Percentiles rank a stretch among this genome's conserved stretches.
These are phyloP conservation scores for Solanum etuberosum DNA, from an alignment of 257 asterid species.

Conservation along the genomic window DNA sequence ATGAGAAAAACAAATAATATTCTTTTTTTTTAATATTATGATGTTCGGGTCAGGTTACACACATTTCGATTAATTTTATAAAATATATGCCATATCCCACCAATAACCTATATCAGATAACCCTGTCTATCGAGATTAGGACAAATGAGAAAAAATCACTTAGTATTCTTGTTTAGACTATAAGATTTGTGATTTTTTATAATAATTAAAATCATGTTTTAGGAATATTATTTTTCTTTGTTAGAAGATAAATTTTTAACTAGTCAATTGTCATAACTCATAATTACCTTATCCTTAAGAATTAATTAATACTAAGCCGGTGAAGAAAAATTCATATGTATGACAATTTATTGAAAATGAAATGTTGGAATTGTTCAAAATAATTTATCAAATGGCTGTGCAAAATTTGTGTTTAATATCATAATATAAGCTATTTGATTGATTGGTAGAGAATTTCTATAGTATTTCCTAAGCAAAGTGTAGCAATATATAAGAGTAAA, in stretches of 20 bases:
- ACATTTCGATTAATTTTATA: not conserved
- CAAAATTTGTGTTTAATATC: not conserved
- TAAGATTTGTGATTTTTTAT: not conserved
- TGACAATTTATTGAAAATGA: not conserved
- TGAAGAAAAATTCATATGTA: not conserved
- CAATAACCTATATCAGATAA: no score
- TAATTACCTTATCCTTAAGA: not conserved
- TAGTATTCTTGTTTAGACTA: not conserved
- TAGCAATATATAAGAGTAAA: not conserved
- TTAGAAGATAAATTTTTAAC: not conserved
- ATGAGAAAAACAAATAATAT: no score
- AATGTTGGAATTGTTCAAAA: not conserved
- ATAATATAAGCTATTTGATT: not conserved
- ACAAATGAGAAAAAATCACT: not conserved
- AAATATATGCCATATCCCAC: no score
- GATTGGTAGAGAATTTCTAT: not conserved
- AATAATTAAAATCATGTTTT: not conserved
- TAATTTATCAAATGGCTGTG: not conserved
- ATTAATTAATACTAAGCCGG: not conserved
- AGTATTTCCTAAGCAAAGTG: not conserved
- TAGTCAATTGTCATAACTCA: not conserved
- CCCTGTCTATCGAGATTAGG: rapidly evolving
- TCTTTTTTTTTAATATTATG: no score
- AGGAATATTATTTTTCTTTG: not conserved
- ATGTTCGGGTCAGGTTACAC: no score